Evolutionary conservation across 495 filamentous ascomycete species (phyloP), one percentile per base, ranked within the genome.

Genomic region (Penicillium soppii): DNA sequence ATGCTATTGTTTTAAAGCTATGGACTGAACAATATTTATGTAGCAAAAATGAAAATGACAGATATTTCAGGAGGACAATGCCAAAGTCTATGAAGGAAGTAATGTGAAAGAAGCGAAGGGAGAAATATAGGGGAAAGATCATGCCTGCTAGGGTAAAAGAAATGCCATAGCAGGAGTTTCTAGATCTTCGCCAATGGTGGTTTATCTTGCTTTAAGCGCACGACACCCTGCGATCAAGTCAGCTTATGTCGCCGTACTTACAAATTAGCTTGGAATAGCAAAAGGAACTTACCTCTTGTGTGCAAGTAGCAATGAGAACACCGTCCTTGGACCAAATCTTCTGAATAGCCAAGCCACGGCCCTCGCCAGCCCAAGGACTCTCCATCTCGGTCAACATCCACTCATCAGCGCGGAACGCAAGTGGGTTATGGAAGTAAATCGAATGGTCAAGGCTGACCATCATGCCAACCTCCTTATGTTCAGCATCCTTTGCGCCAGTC

Each of bases 341-440:
- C 78, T 96, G 91, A 56, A 81, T 81, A 27, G 92, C 92, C 52
- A 97, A 74, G 0, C 89, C 94, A 49, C 92, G 81, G 15, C 91
- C 92, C 58, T 95, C 90, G 12, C 90, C 91, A 15, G 86, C 82
- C 94, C 94, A 98, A n/a, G 92, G 90, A 50, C 83, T 92, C 69
- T 90, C 83, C 83, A 91, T 92, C 77, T 97, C 92, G 15, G 79
- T 82, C 54, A 95, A 81, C 81, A 97, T 83, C 94, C 94, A 98
- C 66, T 96, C 89, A 66, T 97, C 94, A 9, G 90, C 89, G 32
- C 79, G 78, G 64, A 96, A 90, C 23, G 79, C 80, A 56, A 76
- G 72, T 32, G 90, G 89, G 57, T 87, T 84, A 59, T 98, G 95
- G 70, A 98, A 98, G 68, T 95, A 96, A 37, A 98, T 96, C 3